Conservation (phyloP, 495 filamentous ascomycete species). For the Saxophila tyrrhenica region DNA sequence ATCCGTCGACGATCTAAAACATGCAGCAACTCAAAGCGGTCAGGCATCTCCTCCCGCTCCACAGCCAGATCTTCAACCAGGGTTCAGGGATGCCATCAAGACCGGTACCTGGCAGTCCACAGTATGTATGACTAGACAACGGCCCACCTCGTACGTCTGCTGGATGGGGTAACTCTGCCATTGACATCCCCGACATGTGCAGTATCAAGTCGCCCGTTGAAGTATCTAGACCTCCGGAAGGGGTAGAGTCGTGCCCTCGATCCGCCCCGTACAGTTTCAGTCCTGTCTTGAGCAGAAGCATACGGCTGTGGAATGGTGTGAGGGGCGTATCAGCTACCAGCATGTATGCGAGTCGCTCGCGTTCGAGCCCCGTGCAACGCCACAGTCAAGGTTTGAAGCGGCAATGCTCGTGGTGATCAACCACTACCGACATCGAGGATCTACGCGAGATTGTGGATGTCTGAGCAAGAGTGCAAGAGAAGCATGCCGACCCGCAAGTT, state of each 20-base stretch:
- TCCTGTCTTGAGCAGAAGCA: neutral
- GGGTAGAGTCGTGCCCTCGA: neutral
- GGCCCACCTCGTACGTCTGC: too few species aligned
- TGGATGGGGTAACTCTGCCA: too few species aligned
- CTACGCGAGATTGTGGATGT: slow-evolving; percentile 7
- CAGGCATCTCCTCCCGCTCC: too few species aligned
- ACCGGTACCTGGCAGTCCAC: neutral
- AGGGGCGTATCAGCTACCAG: too few species aligned
- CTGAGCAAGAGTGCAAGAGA: neutral
- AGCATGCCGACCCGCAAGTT: neutral
- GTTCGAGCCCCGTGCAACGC: neutral
- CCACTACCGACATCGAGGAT: neutral
- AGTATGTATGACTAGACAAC: too few species aligned
- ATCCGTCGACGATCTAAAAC: neutral
- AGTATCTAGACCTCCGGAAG: neutral
- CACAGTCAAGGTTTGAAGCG: neutral
- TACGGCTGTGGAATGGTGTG: neutral
- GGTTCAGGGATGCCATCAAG: neutral
- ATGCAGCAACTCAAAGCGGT: slow-evolving; percentile 1
- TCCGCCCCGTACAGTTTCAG: neutral
- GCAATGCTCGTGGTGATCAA: neutral
- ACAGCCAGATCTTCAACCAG: too few species aligned
- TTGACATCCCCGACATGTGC: too few species aligned
- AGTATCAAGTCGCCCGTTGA: too few species aligned
- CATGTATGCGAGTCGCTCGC: neutral